phyloP scores from a whole-genome alignment of 257 asterid species.

The Solanum chaucha region DNA sequence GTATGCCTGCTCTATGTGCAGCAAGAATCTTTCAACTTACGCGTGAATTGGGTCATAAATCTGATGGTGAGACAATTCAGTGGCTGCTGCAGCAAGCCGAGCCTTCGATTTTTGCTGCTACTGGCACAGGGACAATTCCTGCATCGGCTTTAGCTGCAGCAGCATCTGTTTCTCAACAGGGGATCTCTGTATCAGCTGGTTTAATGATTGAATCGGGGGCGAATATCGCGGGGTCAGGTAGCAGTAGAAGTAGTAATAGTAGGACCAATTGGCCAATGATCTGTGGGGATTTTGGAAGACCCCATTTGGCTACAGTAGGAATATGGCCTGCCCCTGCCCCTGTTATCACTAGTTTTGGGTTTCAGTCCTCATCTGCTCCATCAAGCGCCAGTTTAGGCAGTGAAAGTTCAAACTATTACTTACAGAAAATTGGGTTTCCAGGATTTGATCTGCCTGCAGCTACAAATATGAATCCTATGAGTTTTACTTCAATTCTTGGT shows the following conservation, averaged over 20 bases:
- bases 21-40: constrained; percentile 70
- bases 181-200: constrained; percentile 34
- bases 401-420: constrained; percentile 30
- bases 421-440: constrained; percentile 42
- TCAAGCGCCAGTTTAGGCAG: constrained; percentile 15
- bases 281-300: constrained; percentile 43
- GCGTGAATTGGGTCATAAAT: constrained; percentile 69
- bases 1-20: constrained; percentile 83
- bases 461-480: constrained; percentile 34
- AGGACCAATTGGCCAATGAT: constrained; percentile 43
- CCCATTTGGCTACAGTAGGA: constrained; percentile 32
- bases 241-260: constrained; percentile 14
- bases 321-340: constrained; percentile 36
- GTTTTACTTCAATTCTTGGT: constrained; percentile 53
- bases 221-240: not conserved
- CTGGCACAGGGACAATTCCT: constrained; percentile 68
- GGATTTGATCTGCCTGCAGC: constrained; percentile 48
- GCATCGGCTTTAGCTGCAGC: constrained; percentile 63
- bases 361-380: not conserved
- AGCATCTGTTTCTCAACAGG: constrained; percentile 34
- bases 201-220: constrained; percentile 34
- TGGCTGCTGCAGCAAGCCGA: constrained; percentile 76
- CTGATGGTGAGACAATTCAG: constrained; percentile 73
- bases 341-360: not conserved
- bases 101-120: constrained; percentile 66